phyloP scores from a whole-genome alignment of 257 asterid species.

The Solanum chaucha region DNA sequence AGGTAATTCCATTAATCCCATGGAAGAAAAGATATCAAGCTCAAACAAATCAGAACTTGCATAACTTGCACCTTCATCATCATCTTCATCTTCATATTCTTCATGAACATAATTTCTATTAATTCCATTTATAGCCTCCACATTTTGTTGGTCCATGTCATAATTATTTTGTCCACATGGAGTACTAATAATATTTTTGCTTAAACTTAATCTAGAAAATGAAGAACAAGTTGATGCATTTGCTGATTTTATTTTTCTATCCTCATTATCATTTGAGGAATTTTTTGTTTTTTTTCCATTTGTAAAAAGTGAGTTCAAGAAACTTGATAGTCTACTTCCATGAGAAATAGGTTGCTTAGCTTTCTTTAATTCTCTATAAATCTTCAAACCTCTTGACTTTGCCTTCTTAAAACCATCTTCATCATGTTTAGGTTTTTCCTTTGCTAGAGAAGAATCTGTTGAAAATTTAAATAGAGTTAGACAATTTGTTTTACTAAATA shows the following conservation, averaged over 20 bases:
- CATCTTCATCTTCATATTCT: not conserved
- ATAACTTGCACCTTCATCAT: slow-evolving; percentile 55
- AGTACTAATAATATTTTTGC: too few relatives aligned
- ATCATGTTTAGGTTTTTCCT: not conserved
- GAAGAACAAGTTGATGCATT: not conserved
- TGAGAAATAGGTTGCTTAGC: slow-evolving; percentile 86
- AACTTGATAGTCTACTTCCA: slow-evolving; percentile 62
- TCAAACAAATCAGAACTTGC: slow-evolving; percentile 84
- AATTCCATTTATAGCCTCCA: not conserved
- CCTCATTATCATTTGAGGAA: not conserved
- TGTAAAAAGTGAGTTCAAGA: slow-evolving; percentile 61
- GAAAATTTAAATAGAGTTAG: not conserved
- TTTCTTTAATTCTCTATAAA: slow-evolving; percentile 68
- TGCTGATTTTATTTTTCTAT: slow-evolving; percentile 18
- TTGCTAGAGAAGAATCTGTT: not conserved
- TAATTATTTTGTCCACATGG: not conserved
- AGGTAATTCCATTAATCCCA: slow-evolving; percentile 43
- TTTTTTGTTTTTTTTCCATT: slow-evolving; percentile 32
- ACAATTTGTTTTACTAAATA: not conserved
- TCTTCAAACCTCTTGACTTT: slow-evolving; percentile 54
- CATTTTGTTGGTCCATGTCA: not conserved
- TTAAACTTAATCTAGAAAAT: not conserved
- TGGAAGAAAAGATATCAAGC: slow-evolving; percentile 53
- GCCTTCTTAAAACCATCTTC: slow-evolving; percentile 37
- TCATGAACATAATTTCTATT: not conserved